phyloP scores from a whole-genome alignment of 208 protist genomes.

The Crithidia expoeki region DNA sequence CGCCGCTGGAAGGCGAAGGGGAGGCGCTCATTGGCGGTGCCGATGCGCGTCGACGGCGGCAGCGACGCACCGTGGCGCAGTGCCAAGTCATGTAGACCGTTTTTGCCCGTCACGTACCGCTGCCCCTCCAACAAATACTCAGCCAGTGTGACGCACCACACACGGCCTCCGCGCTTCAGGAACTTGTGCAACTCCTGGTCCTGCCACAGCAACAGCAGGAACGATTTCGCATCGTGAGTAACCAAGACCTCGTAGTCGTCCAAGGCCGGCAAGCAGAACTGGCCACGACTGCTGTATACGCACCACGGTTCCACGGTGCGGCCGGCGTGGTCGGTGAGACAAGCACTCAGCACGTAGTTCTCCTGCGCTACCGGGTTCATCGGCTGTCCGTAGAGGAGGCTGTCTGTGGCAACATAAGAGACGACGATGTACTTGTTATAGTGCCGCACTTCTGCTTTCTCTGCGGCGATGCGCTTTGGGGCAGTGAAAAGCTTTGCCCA shows the following conservation, averaged over 20 bases:
- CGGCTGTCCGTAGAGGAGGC: conserved; percentile 58
- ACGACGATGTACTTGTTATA: conserved; percentile 72
- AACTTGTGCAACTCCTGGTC: conserved; percentile 69
- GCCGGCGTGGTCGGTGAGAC: conserved; percentile 51
- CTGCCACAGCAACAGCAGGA: conserved; percentile 66
- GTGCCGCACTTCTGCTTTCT: conserved; percentile 53
- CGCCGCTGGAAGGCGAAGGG: conserved; percentile 66
- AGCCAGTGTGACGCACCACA: conserved; percentile 88
- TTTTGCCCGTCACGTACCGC: conserved; percentile 55
- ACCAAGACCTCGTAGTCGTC: conserved; percentile 78
- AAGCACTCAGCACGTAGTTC: conserved; percentile 72
- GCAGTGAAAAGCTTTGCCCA: conserved; percentile 57
- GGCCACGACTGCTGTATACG: conserved; percentile 55
- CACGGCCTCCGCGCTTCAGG: conserved; percentile 72
- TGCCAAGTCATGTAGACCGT: conserved; percentile 57
- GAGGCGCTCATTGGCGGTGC: conserved; percentile 46
- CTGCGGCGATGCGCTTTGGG: conserved; percentile 43
- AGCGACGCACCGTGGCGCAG: conserved; percentile 64
- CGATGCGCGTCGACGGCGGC: conserved; percentile 57
- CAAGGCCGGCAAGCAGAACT: conserved; percentile 67
- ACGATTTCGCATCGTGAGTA: conserved; percentile 76
- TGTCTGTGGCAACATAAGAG: conserved; percentile 68
- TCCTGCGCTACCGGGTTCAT: conserved; percentile 53
- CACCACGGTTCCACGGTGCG: conserved; percentile 70
- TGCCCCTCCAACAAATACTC: conserved; percentile 86